Percentiles rank a stretch among this genome's conserved stretches.
These are phyloP conservation scores for Aristolochia fimbriata DNA, from an alignment of 164 flowering plant species.

Conservation along the genomic window DNA sequence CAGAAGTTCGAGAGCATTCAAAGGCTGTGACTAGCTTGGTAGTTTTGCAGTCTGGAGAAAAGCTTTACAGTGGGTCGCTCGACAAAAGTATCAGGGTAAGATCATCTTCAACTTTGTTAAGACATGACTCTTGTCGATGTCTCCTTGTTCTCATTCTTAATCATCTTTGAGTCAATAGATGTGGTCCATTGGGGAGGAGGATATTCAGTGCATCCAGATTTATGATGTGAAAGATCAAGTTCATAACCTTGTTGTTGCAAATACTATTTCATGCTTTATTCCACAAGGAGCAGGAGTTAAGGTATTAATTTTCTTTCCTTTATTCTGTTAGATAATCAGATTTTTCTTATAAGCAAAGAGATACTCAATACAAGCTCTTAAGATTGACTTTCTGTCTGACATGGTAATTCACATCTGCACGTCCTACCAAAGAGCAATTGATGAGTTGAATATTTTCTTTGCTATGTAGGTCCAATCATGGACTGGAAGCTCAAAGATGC, in stretches of 20 bases:
- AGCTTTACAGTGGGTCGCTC: conserved; percentile 64
- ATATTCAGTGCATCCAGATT: conserved; percentile 44
- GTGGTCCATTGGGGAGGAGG: conserved; percentile 48
- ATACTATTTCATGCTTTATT: conserved; percentile 57
- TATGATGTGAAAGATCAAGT: conserved; percentile 73
- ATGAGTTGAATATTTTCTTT: neutral
- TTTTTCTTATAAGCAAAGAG: neutral
- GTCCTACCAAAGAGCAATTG: neutral
- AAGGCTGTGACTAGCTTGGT: conserved; percentile 67
- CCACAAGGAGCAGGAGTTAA: conserved; percentile 75
- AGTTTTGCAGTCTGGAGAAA: conserved; percentile 41
- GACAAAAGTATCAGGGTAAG: conserved; percentile 60
- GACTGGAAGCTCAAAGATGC: conserved; percentile 54
- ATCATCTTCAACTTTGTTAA: neutral
- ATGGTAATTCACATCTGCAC: neutral
- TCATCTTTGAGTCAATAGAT: conserved; percentile 27
- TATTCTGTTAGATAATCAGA: neutral
- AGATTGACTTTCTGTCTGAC: neutral
- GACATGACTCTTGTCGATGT: neutral
- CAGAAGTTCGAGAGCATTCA: conserved; percentile 56
- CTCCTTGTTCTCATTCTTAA: neutral
- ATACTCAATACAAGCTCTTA: neutral
- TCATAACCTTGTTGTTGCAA: conserved; percentile 46
- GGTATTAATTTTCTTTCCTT: conserved; percentile 24
- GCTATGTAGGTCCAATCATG: conserved; percentile 53